Evolutionary conservation across 805 yeast genomes (phyloP).

Genomic region (Brettanomyces anomalus): DNA sequence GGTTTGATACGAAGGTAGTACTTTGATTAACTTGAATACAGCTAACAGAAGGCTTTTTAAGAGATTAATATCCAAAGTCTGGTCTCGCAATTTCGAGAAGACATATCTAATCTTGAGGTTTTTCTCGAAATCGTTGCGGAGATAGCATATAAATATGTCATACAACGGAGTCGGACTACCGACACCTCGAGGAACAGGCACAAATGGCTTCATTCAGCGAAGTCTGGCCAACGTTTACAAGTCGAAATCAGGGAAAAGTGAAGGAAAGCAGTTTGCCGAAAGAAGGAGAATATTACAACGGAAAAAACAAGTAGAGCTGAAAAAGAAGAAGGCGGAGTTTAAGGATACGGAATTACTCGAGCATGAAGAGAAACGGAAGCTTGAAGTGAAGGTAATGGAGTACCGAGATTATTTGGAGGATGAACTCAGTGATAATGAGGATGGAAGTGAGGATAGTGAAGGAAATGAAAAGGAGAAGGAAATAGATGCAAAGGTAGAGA

Average conservation of each 20-base stretch:
- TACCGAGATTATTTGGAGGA: slow-evolving; percentile 46
- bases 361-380: slow-evolving; percentile 29
- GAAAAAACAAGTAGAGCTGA: slow-evolving; percentile 8
- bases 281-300: slow-evolving; percentile 22
- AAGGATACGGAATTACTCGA: slow-evolving; percentile 21
- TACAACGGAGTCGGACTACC: slow-evolving; percentile 50
- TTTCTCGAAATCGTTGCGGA: too few species aligned
- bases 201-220: slow-evolving; percentile 52
- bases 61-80: too few species aligned
- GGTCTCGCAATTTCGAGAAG: too few species aligned
- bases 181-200: slow-evolving; percentile 52
- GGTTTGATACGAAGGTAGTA: too few species aligned
- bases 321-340: slow-evolving; percentile 3
- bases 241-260: slow-evolving; percentile 16
- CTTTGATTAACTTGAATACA: too few species aligned
- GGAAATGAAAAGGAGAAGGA: background rate
- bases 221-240: slow-evolving; percentile 25
- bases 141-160: too few species aligned
- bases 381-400: slow-evolving; percentile 42
- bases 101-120: too few species aligned
- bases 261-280: slow-evolving; percentile 29
- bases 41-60: too few species aligned
- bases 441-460: background rate
- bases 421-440: slow-evolving; percentile 8
- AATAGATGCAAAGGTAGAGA: background rate